Conservation (phyloP, 345 rosid genomes). For the Salix arbutifolia region DNA sequence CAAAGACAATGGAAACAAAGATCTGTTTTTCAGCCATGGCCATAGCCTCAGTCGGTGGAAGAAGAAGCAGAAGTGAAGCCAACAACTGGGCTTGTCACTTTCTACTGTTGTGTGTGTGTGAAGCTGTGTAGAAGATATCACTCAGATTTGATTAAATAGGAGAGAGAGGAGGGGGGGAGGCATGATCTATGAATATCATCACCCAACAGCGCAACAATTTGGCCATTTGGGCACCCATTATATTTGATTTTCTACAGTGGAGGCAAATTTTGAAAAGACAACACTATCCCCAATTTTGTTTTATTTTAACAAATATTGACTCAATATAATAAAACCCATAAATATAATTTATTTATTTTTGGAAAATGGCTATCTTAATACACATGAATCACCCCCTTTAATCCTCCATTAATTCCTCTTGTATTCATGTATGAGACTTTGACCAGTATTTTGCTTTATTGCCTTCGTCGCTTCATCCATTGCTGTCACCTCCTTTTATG, state of each 20-base stretch:
- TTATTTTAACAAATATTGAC: no score
- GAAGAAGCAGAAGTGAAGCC: constrained; percentile 7
- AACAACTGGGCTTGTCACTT: background rate
- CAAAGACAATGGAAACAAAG: constrained; percentile 24
- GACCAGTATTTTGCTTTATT: constrained; percentile 13
- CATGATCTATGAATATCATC: constrained; percentile 1
- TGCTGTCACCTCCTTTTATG: background rate
- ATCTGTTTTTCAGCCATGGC: constrained; percentile 32
- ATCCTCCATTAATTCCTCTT: constrained; percentile 38
- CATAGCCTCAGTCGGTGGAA: constrained; percentile 11
- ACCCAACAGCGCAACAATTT: background rate
- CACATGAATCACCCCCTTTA: constrained; percentile 27
- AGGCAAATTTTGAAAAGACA: background rate
- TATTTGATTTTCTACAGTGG: background rate
- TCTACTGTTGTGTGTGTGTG: constrained; percentile 17
- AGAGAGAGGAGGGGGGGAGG: constrained; percentile 5
- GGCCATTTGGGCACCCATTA: no score
- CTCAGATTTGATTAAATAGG: constrained; percentile 29
- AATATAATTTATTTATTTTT: no score
- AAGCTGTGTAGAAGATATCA: constrained; percentile 12
- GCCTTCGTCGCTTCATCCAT: constrained; percentile 1
- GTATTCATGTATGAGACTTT: constrained; percentile 19
- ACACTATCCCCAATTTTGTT: background rate
- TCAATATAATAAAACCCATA: no score
- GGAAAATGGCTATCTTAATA: background rate